These are phyloP conservation scores for Dryadomyces quercus-mongolicae DNA, from an alignment of 2,329 filamentous ascomycete species.

Conservation along the genomic window DNA sequence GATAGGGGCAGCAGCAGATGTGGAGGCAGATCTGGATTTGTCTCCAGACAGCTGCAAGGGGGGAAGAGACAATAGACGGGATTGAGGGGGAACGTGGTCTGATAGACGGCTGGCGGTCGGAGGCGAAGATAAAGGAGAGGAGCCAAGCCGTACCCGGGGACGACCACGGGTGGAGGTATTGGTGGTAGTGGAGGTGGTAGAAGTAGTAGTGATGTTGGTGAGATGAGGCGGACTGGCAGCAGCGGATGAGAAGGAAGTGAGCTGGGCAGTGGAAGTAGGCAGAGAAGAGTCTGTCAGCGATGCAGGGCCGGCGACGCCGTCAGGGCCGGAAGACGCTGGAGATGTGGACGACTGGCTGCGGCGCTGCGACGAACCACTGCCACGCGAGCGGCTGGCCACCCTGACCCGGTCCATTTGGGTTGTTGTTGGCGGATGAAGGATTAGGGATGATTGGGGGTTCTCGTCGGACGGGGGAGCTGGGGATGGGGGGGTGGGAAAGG, in stretches of 20 bases:
- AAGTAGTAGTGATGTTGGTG: background rate
- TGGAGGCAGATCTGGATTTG: background rate
- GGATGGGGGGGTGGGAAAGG: background rate
- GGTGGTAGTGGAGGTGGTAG: background rate
- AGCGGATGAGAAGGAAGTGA: background rate
- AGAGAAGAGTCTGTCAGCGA: background rate
- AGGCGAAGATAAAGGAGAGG: slow-evolving; percentile 15
- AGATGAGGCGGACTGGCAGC: background rate
- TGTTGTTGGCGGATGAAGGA: background rate
- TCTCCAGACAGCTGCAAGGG: background rate
- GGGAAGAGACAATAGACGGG: background rate
- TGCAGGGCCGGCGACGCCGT: background rate
- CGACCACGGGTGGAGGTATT: background rate
- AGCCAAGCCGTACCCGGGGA: background rate
- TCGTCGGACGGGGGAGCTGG: background rate
- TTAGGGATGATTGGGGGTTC: too few relatives aligned
- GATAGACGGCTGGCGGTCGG: slow-evolving; percentile 3
- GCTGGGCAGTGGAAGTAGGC: background rate
- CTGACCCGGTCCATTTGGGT: slow-evolving; percentile 1
- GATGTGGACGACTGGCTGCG: slow-evolving; percentile 6
- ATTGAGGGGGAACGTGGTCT: background rate
- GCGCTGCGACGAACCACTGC: slow-evolving; percentile 7
- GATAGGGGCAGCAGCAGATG: background rate
- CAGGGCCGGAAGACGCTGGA: background rate
- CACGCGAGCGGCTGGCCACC: slow-evolving; percentile 13